Evolutionary conservation across 2,329 filamentous ascomycete genomes (phyloP).

Genomic region (Trichoderma semiorbis): DNA sequence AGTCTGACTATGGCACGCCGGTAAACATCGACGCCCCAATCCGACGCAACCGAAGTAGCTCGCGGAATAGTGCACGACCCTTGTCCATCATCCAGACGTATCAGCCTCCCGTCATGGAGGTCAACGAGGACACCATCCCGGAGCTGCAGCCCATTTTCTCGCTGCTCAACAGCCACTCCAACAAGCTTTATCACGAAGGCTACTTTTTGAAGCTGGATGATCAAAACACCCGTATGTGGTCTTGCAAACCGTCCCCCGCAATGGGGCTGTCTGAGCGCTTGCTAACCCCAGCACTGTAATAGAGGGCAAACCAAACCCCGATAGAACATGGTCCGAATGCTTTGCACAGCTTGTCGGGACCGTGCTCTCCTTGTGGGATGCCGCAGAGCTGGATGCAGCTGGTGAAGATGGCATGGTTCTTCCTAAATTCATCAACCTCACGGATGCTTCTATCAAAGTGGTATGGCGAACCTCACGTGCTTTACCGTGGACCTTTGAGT

Average conservation of each 20-base stretch:
- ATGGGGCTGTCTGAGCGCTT: background rate
- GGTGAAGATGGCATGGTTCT: constrained; percentile 81
- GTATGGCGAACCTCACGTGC: constrained; percentile 46
- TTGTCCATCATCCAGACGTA: constrained; percentile 84
- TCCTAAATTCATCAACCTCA: constrained; percentile 92
- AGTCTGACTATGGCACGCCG: constrained; percentile 44
- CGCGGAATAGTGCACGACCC: constrained; percentile 61
- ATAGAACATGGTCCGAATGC: constrained; percentile 92
- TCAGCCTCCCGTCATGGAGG: constrained; percentile 81
- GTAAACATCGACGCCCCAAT: constrained; percentile 44
- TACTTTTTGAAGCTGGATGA: constrained; percentile 98
- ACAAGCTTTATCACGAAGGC: constrained; percentile 96
- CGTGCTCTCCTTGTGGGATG: constrained; percentile 93
- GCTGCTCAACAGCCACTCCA: constrained; percentile 89
- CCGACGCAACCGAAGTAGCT: constrained; percentile 40
- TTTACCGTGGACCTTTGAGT: background rate
- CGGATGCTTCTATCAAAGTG: constrained; percentile 98
- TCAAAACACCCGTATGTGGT: constrained; percentile 74
- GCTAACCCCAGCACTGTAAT: constrained; percentile 19
- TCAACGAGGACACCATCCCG: constrained; percentile 79
- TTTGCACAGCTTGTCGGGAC: constrained; percentile 96
- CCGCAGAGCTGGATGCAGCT: constrained; percentile 81
- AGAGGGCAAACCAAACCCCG: constrained; percentile 83
- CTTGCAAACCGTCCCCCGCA: background rate
- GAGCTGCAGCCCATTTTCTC: constrained; percentile 93